phyloP scores from a whole-genome alignment of 176 grass and related monocot genomes.

The Aegilops sharonensis region DNA sequence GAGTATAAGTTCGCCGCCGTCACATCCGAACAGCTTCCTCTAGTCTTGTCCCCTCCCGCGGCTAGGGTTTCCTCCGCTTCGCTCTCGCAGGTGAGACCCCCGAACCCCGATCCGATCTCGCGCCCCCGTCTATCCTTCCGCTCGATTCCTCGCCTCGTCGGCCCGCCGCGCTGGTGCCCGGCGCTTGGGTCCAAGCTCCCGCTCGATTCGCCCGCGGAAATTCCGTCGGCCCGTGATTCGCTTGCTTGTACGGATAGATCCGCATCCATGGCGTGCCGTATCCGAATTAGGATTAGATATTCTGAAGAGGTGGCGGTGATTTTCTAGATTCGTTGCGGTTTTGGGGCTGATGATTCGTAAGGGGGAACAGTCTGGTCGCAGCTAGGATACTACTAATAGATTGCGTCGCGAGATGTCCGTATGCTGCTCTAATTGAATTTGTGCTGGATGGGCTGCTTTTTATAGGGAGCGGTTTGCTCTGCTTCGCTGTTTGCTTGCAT shows the following conservation, averaged over 20 bases:
- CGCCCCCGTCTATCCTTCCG: not conserved
- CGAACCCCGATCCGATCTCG: not conserved
- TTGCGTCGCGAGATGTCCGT: not conserved
- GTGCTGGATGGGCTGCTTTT: not conserved
- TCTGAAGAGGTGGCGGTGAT: not conserved
- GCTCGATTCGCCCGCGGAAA: not conserved
- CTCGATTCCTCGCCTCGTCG: not conserved
- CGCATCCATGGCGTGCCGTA: not conserved
- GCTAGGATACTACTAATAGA: not conserved
- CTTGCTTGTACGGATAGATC: not conserved
- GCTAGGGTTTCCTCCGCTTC: conserved; percentile 34
- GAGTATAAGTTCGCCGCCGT: not conserved
- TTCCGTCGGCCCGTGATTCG: not conserved
- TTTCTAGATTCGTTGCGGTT: not conserved
- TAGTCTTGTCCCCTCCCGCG: not conserved
- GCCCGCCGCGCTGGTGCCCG: not conserved
- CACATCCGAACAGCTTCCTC: not conserved
- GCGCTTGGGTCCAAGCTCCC: not conserved
- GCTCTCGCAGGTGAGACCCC: not conserved
- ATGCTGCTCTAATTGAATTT: not conserved
- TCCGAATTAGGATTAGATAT: not conserved
- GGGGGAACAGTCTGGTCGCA: not conserved
- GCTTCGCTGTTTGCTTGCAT: not conserved
- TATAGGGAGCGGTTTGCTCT: not conserved
- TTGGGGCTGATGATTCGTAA: not conserved